A percentile compares a stretch with the other conserved stretches of the same genome.
Conservation (phyloP, 2,329 filamentous ascomycete genomes). For the Penicillium olsonii region DNA sequence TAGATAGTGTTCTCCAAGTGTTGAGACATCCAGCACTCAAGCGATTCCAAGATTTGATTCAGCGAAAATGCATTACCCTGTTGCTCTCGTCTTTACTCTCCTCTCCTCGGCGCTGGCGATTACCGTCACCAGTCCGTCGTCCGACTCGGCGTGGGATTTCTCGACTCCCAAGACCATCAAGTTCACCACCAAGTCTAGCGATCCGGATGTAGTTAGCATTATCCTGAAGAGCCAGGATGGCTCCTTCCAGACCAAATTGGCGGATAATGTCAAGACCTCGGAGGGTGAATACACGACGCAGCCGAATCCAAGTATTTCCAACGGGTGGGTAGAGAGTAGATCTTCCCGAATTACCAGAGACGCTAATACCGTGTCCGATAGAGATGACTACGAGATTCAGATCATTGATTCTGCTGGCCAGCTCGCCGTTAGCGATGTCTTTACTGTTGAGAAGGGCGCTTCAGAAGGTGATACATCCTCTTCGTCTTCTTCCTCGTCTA, state of each 20-base stretch:
- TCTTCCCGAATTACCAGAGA: too few species aligned
- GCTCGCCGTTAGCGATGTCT: slow-evolving; percentile 11
- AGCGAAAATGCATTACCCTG: slow-evolving; percentile 8
- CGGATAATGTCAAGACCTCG: slow-evolving; percentile 14
- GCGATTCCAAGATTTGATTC: not conserved
- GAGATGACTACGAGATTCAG: slow-evolving; percentile 12
- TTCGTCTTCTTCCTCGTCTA: slow-evolving; percentile 4
- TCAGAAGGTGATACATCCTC: slow-evolving; percentile 8
- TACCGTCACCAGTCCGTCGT: slow-evolving; percentile 7
- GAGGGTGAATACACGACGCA: slow-evolving; percentile 13
- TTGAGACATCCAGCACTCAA: not conserved
- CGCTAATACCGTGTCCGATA: not conserved
- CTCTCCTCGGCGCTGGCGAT: slow-evolving; percentile 11
- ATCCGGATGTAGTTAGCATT: slow-evolving; percentile 12
- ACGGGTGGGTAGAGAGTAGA: slow-evolving; percentile 7
- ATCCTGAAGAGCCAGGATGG: slow-evolving; percentile 12
- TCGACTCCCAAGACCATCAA: slow-evolving; percentile 13
- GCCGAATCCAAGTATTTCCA: slow-evolving; percentile 14
- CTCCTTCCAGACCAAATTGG: slow-evolving; percentile 16
- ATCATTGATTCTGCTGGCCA: slow-evolving; percentile 13
- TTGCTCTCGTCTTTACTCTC: slow-evolving; percentile 5
- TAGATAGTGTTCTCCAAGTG: not conserved
- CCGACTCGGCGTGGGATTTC: slow-evolving; percentile 9
- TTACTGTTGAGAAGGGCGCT: slow-evolving; percentile 10
- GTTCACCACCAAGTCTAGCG: slow-evolving; percentile 6